Evolutionary conservation across 2,329 filamentous ascomycete species (phyloP), one percentile per base, ranked within the genome.

Genomic region (Diaporthe velutina): DNA sequence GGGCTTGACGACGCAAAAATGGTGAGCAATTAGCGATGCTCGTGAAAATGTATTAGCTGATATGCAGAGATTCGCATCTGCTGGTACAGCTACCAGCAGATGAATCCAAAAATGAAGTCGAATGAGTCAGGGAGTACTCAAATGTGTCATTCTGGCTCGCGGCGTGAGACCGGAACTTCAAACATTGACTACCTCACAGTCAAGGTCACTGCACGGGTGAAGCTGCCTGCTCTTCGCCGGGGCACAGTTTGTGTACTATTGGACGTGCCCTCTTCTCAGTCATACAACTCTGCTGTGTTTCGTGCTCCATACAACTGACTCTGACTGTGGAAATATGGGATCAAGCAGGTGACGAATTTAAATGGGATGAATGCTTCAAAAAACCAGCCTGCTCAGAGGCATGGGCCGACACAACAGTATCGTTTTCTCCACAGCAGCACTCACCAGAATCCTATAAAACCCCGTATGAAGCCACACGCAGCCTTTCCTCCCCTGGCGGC

Each of bases 361-460:
- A n/a, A n/a, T 38, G 15, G 33, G 2, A 33, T 12, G 0, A 10
- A 10, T 2, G 8, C 19, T 38, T 12, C 55, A 35, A n/a, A 7
- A 7, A 3, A 10, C 19, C 30, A 35, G 28, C 17, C 30, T 12
- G 1, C 15, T 30, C 17, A 33, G 52, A 9, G 13, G 4, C 7
- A 33, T 17, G 17, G 15, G 13, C 19, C 8, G 17, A 2, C 28
- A n/a, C 19, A 35, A 38, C 33, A 17, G 10, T 13, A 3, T 15
- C 4, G 1, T 15, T n/a, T 8, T 38, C 30, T n/a, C 10, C 1
- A 38, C 22, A 17, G 7, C 0, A 17, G 7, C 0, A 13, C 30
- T 12, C 19, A 33, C 7, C 6, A 33, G 3, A 3, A 35, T 33
- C 19, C 17, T 30, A 4, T 19, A 25, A 55, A 19, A 4, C 15